Base-by-base conservation (phyloP, 2,329 filamentous ascomycete species). In the Xylaria arbuscula region DNA sequence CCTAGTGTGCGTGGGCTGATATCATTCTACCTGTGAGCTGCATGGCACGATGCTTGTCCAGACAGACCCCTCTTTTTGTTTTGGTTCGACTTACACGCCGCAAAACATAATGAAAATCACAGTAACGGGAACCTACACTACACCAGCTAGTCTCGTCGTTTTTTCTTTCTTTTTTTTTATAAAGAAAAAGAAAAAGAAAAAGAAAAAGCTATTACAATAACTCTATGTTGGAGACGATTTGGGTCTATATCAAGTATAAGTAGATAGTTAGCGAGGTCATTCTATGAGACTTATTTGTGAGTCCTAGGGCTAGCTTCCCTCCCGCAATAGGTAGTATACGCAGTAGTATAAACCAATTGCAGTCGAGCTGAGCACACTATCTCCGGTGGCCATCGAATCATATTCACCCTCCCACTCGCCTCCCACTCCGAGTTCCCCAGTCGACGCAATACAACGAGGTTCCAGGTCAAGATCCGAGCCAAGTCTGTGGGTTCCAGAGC, bases 1-100 rank as follows among this genome's bases (percentile, higher is more conserved):
- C 17, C 15, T 17, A 17, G 40, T 17, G n/a, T 17, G 6, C 40
- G 15, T 55, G 58, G 40, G 62, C 40, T 64, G 66, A 61, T 64
- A 58, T 64, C 50, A 56, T 56, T 42, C 17, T 40, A 45, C 10
- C 45, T 13, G 11, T 8, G 11, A 19, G 4, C n/a, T 13, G 22
- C 10, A 55, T 51, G 50, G 61, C 32, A 34, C 45, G 61, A 67
- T 22, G 45, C 47, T 19, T 34, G 34, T 13, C 15, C 38, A 34
- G 15, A 59, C 9, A 3, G 3, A 1, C 40, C 40, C n/a, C 40
- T 15, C 36, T 7, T 40, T 40, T 40, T 40, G 28, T 28, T 28
- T 3, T 28, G 28, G 28, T 28, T 28, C 28, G 28, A 28, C 28
- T 28, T 28, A 28, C 28, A 28, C 28, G 28, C 28, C 28, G 28